phyloP scores from a whole-genome alignment of 495 filamentous ascomycete genomes.

The Annulohypoxylon maeteangense region DNA sequence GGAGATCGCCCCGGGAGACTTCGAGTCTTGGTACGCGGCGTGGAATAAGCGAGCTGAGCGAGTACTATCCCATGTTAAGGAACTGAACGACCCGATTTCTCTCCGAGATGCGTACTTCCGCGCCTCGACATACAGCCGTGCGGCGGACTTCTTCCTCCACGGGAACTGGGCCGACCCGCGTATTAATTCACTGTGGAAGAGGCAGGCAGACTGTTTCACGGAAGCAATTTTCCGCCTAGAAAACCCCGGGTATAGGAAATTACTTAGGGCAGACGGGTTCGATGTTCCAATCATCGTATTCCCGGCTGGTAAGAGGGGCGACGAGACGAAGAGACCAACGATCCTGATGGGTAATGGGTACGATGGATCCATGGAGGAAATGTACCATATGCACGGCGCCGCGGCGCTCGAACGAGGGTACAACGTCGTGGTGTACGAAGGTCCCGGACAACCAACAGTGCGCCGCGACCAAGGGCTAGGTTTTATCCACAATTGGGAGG shows the following conservation, averaged over 20 bases:
- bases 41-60: slow-evolving; percentile 38
- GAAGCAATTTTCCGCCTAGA: slow-evolving; percentile 58
- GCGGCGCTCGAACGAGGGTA: slow-evolving; percentile 55
- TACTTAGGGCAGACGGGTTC: slow-evolving; percentile 45
- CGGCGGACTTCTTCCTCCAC: slow-evolving; percentile 57
- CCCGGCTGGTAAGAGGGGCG: slow-evolving; percentile 12
- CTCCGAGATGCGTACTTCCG: slow-evolving; percentile 51
- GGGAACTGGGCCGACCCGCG: slow-evolving; percentile 50
- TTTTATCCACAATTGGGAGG: slow-evolving; percentile 63
- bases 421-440: slow-evolving; percentile 60
- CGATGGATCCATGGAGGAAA: slow-evolving; percentile 59
- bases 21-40: slow-evolving; percentile 48
- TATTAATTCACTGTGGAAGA: slow-evolving; percentile 71
- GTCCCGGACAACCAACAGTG: slow-evolving; percentile 60
- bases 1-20: slow-evolving; percentile 50
- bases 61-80: slow-evolving; percentile 15
- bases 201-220: slow-evolving; percentile 72
- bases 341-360: slow-evolving; percentile 54
- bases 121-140: slow-evolving; percentile 56
- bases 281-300: slow-evolving; percentile 48
- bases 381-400: slow-evolving; percentile 50
- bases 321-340: slow-evolving; percentile 44
- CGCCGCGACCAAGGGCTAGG: slow-evolving; percentile 57
- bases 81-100: slow-evolving; percentile 40
- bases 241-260: slow-evolving; percentile 49